phyloP scores from a whole-genome alignment of 2,329 filamentous ascomycete genomes.

The Mollisiaceae sp. region DNA sequence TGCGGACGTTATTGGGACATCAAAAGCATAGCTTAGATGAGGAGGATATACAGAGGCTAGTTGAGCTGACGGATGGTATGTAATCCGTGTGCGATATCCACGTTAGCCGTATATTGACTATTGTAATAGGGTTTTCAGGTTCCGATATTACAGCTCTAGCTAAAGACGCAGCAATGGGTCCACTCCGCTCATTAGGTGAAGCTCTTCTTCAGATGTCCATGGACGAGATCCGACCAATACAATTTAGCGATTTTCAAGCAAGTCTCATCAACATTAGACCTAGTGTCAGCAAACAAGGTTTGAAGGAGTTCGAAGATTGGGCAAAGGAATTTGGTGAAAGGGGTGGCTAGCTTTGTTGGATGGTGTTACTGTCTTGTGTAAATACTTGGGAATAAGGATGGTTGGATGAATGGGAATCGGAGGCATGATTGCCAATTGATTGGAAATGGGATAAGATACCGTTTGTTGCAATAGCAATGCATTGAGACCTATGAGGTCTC shows the following conservation, averaged over 20 bases:
- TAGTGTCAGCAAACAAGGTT: constrained; percentile 82
- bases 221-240: constrained; percentile 91
- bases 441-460: constrained; percentile 10
- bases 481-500: not conserved
- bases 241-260: constrained; percentile 79
- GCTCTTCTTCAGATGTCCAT: constrained; percentile 88
- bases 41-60: constrained; percentile 73
- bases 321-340: constrained; percentile 90
- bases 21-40: constrained; percentile 74
- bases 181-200: constrained; percentile 86
- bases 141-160: constrained; percentile 96
- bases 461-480: constrained; percentile 3
- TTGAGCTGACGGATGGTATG: constrained; percentile 73
- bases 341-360: constrained; percentile 63
- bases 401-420: not conserved
- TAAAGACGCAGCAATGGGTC: constrained; percentile 98
- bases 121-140: constrained; percentile 81
- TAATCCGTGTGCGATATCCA: constrained; percentile 3
- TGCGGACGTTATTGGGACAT: constrained; percentile 79
- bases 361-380: constrained; percentile 2
- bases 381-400: not conserved
- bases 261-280: constrained; percentile 86
- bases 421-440: not conserved
- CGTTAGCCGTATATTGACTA: constrained; percentile 20
- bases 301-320: constrained; percentile 94